A percentile compares a stretch with the other conserved stretches of the same genome.
phyloP scores from a whole-genome alignment of 2,329 filamentous ascomycete species.

The Aureobasidium sp. region DNA sequence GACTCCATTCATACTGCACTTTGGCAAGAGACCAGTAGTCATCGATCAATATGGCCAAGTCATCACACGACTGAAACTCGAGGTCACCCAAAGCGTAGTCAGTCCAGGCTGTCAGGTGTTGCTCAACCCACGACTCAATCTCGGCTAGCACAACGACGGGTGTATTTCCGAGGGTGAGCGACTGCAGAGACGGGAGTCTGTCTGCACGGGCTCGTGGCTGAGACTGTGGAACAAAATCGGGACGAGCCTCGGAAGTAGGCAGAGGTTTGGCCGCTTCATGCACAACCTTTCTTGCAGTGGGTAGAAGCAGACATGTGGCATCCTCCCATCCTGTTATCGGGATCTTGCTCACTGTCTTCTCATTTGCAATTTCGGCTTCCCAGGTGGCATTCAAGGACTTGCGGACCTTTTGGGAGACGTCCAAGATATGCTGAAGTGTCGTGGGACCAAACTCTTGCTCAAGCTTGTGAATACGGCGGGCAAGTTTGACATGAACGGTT shows the following conservation, averaged over 20 bases:
- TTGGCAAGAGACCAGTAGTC: conserved; percentile 21
- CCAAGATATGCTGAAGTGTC: not conserved
- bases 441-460: not conserved
- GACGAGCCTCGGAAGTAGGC: conserved; percentile 22
- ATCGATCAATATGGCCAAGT: conserved; percentile 17
- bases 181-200: conserved; percentile 32
- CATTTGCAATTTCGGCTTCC: not conserved
- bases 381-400: not conserved
- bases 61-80: conserved; percentile 8
- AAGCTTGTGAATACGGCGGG: conserved; percentile 23
- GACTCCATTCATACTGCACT: conserved; percentile 37
- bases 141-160: not conserved
- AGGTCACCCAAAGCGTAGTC: not conserved
- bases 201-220: conserved; percentile 14
- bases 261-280: conserved; percentile 20
- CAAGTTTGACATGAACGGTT: conserved; percentile 24
- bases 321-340: not conserved
- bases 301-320: conserved; percentile 20
- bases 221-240: not conserved
- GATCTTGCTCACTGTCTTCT: not conserved
- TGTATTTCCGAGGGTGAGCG: conserved; percentile 30
- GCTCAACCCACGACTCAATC: conserved; percentile 21
- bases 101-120: conserved; percentile 20
- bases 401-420: not conserved
- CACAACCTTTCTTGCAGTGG: conserved; percentile 12